Evolutionary conservation across 805 yeast species (phyloP).

Genomic region (Komagataella kurtzmanii): DNA sequence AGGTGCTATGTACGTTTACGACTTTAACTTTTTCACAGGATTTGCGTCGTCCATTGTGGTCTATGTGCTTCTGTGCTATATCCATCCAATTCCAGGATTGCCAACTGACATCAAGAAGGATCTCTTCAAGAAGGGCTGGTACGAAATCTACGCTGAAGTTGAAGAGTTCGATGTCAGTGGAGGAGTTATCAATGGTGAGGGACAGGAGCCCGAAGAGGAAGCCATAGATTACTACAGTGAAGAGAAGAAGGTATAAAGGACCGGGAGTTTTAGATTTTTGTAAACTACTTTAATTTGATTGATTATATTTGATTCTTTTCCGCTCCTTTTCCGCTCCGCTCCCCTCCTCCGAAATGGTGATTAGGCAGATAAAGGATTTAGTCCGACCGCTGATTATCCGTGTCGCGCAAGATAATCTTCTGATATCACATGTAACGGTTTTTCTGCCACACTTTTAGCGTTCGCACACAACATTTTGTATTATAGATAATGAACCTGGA

Average conservation of each 20-base stretch:
- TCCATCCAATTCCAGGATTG: conserved; percentile 36
- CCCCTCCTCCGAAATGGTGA: no score
- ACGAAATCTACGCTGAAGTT: conserved; percentile 48
- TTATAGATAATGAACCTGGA: not conserved
- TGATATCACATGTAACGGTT: not conserved
- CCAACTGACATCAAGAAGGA: conserved; percentile 17
- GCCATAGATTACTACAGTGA: not conserved
- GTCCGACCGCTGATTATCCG: no score
- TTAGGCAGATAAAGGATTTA: not conserved
- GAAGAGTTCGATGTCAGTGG: conserved; percentile 36
- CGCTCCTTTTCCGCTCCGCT: no score
- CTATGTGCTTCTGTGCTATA: conserved; percentile 35
- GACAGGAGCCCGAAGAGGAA: not conserved
- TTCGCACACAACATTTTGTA: not conserved
- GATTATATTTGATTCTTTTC: not conserved
- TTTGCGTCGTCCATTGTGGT: conserved; percentile 43
- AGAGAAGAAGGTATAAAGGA: not conserved
- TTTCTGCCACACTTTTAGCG: not conserved
- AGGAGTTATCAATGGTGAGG: not conserved
- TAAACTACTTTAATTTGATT: not conserved
- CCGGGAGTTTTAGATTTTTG: not conserved
- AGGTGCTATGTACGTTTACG: conserved; percentile 66
- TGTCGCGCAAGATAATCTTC: no score
- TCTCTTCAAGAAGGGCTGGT: conserved; percentile 43
- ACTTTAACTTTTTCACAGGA: conserved; percentile 68